Conservation (phyloP, 148 eudicot genomes). For the Chenopodium quinoa region DNA sequence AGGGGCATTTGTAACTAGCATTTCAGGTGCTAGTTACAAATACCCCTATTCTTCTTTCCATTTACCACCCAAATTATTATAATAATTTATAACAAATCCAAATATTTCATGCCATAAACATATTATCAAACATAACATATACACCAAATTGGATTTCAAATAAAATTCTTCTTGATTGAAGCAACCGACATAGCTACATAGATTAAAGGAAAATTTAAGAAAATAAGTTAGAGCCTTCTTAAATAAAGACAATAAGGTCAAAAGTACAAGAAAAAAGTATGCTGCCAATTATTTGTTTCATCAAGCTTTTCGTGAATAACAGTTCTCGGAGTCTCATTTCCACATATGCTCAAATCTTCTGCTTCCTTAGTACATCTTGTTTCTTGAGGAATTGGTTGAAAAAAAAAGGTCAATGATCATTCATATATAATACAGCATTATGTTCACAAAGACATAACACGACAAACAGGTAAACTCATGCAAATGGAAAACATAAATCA, state of each 20-base stretch:
- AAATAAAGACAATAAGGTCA: neutral
- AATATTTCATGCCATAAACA: no score
- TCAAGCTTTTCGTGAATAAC: neutral
- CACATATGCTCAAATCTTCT: neutral
- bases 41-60: no score
- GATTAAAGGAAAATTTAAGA: neutral
- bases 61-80: no score
- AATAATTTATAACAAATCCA: no score
- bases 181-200: neutral
- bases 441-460: neutral
- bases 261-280: neutral
- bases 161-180: neutral
- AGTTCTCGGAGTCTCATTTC: neutral
- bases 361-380: conserved; percentile 1
- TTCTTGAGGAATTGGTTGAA: neutral
- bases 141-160: no score
- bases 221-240: neutral
- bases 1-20: no score
- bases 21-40: no score
- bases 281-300: neutral
- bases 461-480: neutral
- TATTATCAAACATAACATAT: no score
- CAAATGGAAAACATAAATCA: neutral
- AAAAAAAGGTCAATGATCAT: neutral
- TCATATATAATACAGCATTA: neutral